These are phyloP conservation scores for Serendipita sp. DNA, from an alignment of 768 basidiomycete genomes.

Conservation along the genomic window DNA sequence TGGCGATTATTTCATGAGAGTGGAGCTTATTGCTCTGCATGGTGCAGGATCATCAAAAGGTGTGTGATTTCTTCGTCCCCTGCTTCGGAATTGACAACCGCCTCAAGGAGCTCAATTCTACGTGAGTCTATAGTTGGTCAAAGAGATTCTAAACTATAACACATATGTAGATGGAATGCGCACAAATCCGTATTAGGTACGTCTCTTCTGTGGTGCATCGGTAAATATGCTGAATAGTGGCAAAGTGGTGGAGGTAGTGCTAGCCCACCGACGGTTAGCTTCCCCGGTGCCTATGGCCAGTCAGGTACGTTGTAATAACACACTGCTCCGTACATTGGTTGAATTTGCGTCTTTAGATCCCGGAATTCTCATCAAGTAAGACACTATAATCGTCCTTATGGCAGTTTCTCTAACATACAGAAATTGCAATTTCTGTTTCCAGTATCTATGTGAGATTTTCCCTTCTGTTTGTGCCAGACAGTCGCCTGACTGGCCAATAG, in stretches of 20 bases:
- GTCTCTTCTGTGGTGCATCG: neutral
- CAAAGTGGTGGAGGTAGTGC: constrained; percentile 15
- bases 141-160: neutral
- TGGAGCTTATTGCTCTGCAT: neutral
- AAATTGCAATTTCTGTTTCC: neutral
- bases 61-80: neutral
- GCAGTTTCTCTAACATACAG: neutral
- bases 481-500: neutral
- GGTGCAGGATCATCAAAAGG: neutral
- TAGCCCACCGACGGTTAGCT: constrained; percentile 4
- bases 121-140: constrained; percentile 14
- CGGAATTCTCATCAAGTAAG: constrained; percentile 19
- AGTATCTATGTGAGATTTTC: neutral
- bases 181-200: neutral
- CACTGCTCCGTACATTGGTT: neutral
- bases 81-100: constrained; percentile 12
- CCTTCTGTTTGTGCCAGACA: neutral
- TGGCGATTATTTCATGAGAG: constrained; percentile 14
- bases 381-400: neutral
- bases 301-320: neutral
- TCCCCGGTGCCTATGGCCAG: constrained; percentile 13
- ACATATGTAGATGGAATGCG: constrained; percentile 18
- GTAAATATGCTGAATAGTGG: constrained; percentile 21
- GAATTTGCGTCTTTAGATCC: constrained; percentile 14
- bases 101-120: constrained; percentile 41